phyloP scores from a whole-genome alignment of 2,329 filamentous ascomycete genomes.

The Diplodia scrobiculata region DNA sequence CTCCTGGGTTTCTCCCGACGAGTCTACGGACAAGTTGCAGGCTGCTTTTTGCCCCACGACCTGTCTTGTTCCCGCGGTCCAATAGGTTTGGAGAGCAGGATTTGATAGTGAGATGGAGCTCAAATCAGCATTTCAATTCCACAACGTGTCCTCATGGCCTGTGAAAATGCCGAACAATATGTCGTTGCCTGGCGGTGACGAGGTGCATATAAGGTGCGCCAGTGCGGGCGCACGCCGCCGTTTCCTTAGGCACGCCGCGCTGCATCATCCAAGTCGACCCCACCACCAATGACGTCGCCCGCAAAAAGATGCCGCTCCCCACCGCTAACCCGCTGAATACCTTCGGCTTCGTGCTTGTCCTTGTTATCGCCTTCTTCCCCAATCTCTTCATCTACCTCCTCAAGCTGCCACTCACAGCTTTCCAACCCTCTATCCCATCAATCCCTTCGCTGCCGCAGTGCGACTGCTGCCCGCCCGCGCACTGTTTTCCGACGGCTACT shows the following conservation, averaged over 20 bases:
- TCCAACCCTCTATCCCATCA: constrained; percentile 37
- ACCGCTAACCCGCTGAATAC: constrained; percentile 44
- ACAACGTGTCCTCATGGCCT: constrained; percentile 14
- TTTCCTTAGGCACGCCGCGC: background rate
- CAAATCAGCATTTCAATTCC: background rate
- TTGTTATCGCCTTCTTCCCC: constrained; percentile 57
- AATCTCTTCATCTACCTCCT: constrained; percentile 48
- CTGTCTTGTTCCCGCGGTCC: background rate
- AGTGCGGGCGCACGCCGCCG: background rate
- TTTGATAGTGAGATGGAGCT: background rate
- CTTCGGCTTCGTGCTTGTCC: constrained; percentile 52
- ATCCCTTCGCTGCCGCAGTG: constrained; percentile 36
- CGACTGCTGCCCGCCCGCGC: constrained; percentile 39
- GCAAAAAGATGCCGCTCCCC: constrained; percentile 30
- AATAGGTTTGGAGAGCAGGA: background rate
- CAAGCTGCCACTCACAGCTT: constrained; percentile 43
- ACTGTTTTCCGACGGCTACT: constrained; percentile 35
- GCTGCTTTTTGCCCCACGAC: background rate
- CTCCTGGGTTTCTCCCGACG: background rate
- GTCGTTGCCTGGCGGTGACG: constrained; percentile 14
- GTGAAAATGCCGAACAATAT: background rate
- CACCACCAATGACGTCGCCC: constrained; percentile 28
- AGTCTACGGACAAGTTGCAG: background rate
- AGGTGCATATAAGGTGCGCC: constrained; percentile 18
- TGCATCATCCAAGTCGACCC: constrained; percentile 2